phyloP scores from a whole-genome alignment of 2,329 filamentous ascomycete genomes.

The Claviceps sp. region DNA sequence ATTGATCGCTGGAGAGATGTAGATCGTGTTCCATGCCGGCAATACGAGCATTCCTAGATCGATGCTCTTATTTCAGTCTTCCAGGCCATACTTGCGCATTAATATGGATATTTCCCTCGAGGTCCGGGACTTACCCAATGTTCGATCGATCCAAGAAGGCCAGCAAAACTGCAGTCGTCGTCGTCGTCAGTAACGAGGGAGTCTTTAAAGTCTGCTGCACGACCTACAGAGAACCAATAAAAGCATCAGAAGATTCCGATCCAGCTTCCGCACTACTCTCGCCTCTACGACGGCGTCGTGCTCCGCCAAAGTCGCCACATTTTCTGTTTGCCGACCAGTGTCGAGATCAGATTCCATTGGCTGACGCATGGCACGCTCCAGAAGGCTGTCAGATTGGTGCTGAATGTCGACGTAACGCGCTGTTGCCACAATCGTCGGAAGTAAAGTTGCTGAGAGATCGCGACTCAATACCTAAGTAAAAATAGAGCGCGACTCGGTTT shows the following conservation, averaged over 20 bases:
- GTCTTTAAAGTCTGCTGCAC: not conserved
- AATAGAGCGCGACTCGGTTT: too few relatives aligned
- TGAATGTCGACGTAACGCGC: too few relatives aligned
- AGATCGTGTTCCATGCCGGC: constrained; percentile 11
- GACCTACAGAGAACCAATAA: constrained; percentile 1
- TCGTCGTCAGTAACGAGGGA: not conserved
- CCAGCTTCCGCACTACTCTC: constrained; percentile 1
- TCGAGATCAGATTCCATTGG: too few relatives aligned
- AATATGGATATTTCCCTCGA: not conserved
- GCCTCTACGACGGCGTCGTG: constrained; percentile 1
- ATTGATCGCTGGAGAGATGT: constrained; percentile 9
- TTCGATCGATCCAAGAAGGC: constrained; percentile 12
- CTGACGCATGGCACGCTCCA: not conserved
- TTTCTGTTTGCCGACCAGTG: not conserved
- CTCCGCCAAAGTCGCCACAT: not conserved
- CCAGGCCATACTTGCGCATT: not conserved
- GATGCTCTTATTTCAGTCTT: not conserved
- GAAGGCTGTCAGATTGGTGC: not conserved
- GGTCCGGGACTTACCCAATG: constrained; percentile 6
- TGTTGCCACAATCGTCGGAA: too few relatives aligned
- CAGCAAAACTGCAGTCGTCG: constrained; percentile 5
- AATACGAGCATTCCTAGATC: constrained; percentile 10
- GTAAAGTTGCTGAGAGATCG: too few relatives aligned
- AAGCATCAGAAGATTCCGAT: not conserved
- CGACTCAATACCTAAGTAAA: too few relatives aligned